Percentiles rank a stretch among this genome's conserved stretches.
Evolutionary conservation across 2,329 filamentous ascomycete genomes (phyloP).

Genomic region (Trichophyton mentagrophytes): DNA sequence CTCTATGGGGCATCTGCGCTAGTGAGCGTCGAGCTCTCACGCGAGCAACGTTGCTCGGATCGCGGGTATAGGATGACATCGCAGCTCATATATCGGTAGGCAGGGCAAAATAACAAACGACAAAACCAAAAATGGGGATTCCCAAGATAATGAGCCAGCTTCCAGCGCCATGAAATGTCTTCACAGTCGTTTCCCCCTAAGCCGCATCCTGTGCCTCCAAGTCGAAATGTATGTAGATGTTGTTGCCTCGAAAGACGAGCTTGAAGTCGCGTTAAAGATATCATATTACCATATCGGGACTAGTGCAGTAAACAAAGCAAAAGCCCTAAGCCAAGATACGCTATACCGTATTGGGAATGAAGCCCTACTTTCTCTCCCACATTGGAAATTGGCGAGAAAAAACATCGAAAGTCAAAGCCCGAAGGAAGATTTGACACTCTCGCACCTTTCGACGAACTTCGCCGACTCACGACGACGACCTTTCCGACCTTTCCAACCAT

Average conservation of each 20-base stretch:
- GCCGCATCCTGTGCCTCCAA: background rate
- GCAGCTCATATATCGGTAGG: background rate
- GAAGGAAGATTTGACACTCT: constrained; percentile 18
- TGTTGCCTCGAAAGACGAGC: background rate
- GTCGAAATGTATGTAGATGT: background rate
- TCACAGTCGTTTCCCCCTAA: background rate
- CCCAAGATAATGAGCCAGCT: background rate
- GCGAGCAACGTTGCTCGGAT: constrained; percentile 14
- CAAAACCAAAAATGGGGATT: background rate
- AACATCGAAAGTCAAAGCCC: constrained; percentile 14
- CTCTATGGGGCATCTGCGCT: constrained; percentile 43
- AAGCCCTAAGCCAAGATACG: constrained; percentile 31
- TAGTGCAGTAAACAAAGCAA: constrained; percentile 31
- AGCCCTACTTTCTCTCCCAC: constrained; percentile 20
- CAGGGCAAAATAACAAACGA: background rate
- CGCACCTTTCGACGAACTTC: constrained; percentile 18
- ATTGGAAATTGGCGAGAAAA: constrained; percentile 22
- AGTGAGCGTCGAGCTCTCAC: constrained; percentile 56
- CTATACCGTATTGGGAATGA: constrained; percentile 18
- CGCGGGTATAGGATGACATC: constrained; percentile 6
- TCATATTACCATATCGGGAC: constrained; percentile 17
- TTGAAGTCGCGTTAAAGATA: background rate
- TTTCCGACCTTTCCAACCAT: constrained; percentile 16
- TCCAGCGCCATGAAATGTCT: background rate
- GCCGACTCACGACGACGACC: constrained; percentile 16